Evolutionary conservation across 495 filamentous ascomycete genomes (phyloP), one percentile per base, ranked within the genome.

Genomic region (Zalerion maritima): DNA sequence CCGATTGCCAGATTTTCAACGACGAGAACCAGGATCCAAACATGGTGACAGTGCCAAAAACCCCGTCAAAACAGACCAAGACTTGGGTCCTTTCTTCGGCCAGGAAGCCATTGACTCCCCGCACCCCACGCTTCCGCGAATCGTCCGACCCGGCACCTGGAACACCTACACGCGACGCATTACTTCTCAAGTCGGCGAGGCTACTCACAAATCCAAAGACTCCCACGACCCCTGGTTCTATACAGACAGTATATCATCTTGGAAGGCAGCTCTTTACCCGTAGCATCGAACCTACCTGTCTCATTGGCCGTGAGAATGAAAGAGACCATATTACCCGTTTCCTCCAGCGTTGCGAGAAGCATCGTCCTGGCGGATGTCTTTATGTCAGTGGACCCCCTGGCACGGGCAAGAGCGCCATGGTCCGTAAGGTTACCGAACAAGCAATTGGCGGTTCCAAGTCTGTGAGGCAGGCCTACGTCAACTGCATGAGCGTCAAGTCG

Each of bases 301-400:
- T 99, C 21, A 62, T 94, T 43, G 89, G 89, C 20, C 73, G 89
- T 21, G 83, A 93, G 19, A 54, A 69, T 0, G 89, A 99, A 46
- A 69, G 76, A 29, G 55, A 67, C 12, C 73, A 86, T 30, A 55
- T 99, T 14, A 50, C 57, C 3, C 41, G 41, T 0, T 94, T 96
- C 38, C 61, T 99, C 22, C 54, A 67, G 20, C 61, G 69, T 21
- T 71, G 76, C 35, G 53, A 77, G 6, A 53, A 63, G 7, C 49
- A 66, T 10, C 59, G 59, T 6, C 64, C 67, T 12, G 77, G 80
- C 27, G 82, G 84, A n/a, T 93, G 85, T 46, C 64, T 93, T 21
- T 99, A 99, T 47, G 74, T 99, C 40, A 94, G 84, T 40, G 89
- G 89, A 0, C 89, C 89, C 17, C 89, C 89, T 2, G 89, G 89